Evolutionary conservation across 331 rosid genomes (phyloP).

Genomic region (Prunus yedoensis): DNA sequence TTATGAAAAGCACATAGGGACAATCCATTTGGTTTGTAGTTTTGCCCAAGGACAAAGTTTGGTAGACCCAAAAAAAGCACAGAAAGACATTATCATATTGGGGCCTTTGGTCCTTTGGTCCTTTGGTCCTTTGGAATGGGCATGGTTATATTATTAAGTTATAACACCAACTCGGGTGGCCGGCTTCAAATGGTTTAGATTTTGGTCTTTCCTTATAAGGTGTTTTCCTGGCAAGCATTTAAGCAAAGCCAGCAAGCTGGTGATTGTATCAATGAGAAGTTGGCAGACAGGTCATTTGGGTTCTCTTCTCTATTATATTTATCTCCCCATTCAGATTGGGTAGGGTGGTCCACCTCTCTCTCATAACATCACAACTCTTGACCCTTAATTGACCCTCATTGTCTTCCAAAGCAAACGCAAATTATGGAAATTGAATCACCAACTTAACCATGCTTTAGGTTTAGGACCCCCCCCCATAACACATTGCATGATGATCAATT

Average conservation of each 20-base stretch:
- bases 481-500: conserved; percentile 11
- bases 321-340: conserved; percentile 1
- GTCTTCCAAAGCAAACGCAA: neutral
- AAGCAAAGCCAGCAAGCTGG: conserved; percentile 20
- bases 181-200: neutral
- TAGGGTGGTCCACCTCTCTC: neutral
- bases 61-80: conserved; percentile 3
- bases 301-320: neutral
- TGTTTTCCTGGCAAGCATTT: conserved; percentile 22
- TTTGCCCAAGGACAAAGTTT: conserved; percentile 11
- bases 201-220: neutral
- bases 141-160: neutral
- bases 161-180: neutral
- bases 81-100: neutral
- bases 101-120: neutral
- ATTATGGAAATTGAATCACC: neutral
- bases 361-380: neutral
- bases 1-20: neutral
- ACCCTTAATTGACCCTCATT: neutral
- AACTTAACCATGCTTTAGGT: conserved; percentile 5
- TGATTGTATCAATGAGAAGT: conserved; percentile 12
- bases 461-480: neutral
- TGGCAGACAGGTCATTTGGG: conserved; percentile 40
- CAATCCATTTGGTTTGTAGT: conserved; percentile 21
- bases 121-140: neutral